phyloP scores from a whole-genome alignment of 1,284 basidiomycete genomes.

The Moesziomyces sp. region DNA sequence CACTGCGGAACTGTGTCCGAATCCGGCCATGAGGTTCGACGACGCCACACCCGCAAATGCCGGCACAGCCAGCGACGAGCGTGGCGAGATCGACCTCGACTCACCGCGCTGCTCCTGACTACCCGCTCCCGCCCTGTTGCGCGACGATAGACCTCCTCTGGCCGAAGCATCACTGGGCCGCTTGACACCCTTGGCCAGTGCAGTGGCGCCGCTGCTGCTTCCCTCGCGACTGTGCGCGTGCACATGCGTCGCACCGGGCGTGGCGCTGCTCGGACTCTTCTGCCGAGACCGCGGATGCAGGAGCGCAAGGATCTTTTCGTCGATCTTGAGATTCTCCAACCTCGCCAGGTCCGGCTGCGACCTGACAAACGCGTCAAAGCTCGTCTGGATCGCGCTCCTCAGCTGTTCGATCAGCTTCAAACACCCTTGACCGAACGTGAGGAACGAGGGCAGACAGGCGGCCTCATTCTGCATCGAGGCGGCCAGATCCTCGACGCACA shows the following conservation, averaged over 20 bases:
- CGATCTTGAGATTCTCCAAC: constrained; percentile 11
- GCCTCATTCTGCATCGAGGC: constrained; percentile 16
- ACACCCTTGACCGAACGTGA: constrained; percentile 33
- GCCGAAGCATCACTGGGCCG: neutral
- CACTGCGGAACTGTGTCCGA: neutral
- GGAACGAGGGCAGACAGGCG: constrained; percentile 20
- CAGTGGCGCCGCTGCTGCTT: neutral
- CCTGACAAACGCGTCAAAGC: constrained; percentile 34
- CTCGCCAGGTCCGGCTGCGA: constrained; percentile 11
- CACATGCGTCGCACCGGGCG: neutral
- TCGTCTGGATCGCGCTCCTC: constrained; percentile 22
- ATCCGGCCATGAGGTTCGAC: neutral
- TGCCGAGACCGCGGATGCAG: constrained; percentile 34
- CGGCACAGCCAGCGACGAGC: neutral
- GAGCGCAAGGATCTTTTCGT: constrained; percentile 28
- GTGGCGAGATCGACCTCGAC: constrained; percentile 11
- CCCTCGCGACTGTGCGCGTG: constrained; percentile 5
- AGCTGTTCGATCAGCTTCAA: constrained; percentile 32
- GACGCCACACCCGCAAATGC: neutral
- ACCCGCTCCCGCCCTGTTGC: neutral
- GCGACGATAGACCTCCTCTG: neutral
- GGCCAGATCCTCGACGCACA: constrained; percentile 30
- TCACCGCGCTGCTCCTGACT: neutral
- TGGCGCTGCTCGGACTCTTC: constrained; percentile 13
- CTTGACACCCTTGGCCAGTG: constrained; percentile 4